phyloP scores from a whole-genome alignment of 805 yeast species.

The Suhomyces faveliae region DNA sequence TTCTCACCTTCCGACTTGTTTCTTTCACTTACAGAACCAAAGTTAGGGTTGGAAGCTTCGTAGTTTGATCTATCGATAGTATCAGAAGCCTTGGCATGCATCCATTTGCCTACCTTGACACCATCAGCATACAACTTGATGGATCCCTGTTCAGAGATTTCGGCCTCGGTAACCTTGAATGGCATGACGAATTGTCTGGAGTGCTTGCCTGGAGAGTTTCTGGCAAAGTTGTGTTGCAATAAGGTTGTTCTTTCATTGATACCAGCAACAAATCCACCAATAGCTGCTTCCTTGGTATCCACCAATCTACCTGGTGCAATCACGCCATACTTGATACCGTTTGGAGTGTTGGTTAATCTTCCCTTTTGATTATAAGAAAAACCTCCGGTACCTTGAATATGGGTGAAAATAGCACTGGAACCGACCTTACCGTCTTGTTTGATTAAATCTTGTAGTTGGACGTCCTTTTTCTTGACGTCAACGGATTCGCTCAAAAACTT shows the following conservation, averaged over 20 bases:
- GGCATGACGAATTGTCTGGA: conserved; percentile 46
- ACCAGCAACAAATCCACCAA: conserved; percentile 54
- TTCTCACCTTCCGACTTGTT: conserved; percentile 27
- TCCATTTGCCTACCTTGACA: conserved; percentile 41
- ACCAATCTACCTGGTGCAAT: conserved; percentile 70
- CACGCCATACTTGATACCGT: conserved; percentile 56
- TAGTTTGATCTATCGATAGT: conserved; percentile 23
- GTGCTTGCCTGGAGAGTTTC: conserved; percentile 38
- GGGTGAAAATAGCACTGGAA: conserved; percentile 11
- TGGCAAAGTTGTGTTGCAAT: conserved; percentile 34
- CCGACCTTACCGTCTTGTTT: conserved; percentile 16
- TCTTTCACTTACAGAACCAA: conserved; percentile 35
- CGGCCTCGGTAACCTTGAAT: conserved; percentile 38
- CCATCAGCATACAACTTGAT: conserved; percentile 41
- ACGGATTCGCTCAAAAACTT: conserved; percentile 28
- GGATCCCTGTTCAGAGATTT: conserved; percentile 37
- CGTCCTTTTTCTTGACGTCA: conserved; percentile 20
- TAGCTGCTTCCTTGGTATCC: conserved; percentile 50
- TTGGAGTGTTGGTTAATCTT: conserved; percentile 64
- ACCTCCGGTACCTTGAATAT: conserved; percentile 71
- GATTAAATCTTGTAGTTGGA: conserved; percentile 23
- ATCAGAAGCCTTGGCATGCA: conserved; percentile 26
- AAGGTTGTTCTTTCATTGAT: conserved; percentile 32
- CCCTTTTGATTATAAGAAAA: conserved; percentile 69
- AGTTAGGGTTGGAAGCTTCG: conserved; percentile 32